Percentiles rank a stretch among this genome's conserved stretches.
phyloP scores from a whole-genome alignment of 164 flowering plant genomes.

The Litsea cubeba region DNA sequence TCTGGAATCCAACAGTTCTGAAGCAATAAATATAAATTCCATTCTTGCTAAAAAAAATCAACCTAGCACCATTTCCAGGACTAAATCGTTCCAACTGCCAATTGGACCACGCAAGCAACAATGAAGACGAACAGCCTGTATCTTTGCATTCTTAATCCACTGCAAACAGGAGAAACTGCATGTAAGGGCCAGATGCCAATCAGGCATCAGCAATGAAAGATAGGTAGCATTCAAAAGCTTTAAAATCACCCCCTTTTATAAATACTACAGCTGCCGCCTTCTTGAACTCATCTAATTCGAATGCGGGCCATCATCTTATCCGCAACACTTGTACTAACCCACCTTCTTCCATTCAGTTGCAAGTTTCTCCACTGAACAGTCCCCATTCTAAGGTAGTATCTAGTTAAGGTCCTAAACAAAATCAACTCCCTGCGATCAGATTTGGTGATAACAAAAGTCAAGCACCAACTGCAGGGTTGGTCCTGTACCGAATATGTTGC shows the following conservation, averaged over 20 bases:
- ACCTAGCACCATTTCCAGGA: conserved; percentile 33
- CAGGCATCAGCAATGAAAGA: conserved; percentile 71
- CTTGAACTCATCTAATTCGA: conserved; percentile 61
- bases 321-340: conserved; percentile 43
- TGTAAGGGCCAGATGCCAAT: conserved; percentile 89
- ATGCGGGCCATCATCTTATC: conserved; percentile 37
- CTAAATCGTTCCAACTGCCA: conserved; percentile 76
- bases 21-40: neutral
- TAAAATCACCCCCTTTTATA: conserved; percentile 36
- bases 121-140: conserved; percentile 75
- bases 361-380: conserved; percentile 69
- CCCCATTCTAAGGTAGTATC: conserved; percentile 79
- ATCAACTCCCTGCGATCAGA: conserved; percentile 46
- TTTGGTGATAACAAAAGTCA: conserved; percentile 33
- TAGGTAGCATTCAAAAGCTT: conserved; percentile 59
- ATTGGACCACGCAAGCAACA: conserved; percentile 96
- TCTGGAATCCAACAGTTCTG: neutral
- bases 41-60: neutral
- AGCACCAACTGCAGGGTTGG: conserved; percentile 33
- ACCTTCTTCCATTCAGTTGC: conserved; percentile 45
- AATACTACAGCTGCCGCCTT: conserved; percentile 14
- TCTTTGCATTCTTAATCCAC: conserved; percentile 39
- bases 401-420: conserved; percentile 65
- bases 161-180: conserved; percentile 52
- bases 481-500: too few relatives aligned